Conservation (phyloP, 495 filamentous ascomycete species). For the Chaetomium tenue region DNA sequence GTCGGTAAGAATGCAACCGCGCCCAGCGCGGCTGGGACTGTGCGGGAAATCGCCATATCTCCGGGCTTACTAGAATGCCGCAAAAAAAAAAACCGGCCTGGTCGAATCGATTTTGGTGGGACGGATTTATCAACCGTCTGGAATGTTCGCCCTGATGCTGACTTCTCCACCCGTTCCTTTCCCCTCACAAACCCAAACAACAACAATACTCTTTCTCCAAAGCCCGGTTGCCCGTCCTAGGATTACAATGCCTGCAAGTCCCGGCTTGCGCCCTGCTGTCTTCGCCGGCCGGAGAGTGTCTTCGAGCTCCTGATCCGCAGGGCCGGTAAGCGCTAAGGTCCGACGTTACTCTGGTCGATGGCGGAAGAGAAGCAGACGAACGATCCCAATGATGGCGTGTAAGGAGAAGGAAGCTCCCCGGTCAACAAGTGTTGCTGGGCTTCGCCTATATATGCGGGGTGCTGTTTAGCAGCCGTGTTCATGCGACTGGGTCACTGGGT, state of each 20-base stretch:
- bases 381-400: background rate
- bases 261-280: constrained; percentile 1
- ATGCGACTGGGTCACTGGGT: constrained; percentile 17
- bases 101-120: constrained; percentile 1
- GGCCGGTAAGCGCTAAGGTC: background rate
- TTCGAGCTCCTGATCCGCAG: constrained; percentile 4
- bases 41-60: constrained; percentile 38
- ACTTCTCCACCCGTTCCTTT: background rate
- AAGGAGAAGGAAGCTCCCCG: background rate
- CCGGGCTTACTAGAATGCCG: background rate
- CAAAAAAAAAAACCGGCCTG: constrained; percentile 11
- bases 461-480: constrained; percentile 33
- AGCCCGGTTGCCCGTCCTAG: background rate
- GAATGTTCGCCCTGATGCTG: background rate
- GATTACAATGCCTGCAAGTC: background rate
- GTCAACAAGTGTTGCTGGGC: constrained; percentile 14
- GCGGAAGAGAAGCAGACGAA: background rate
- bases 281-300: background rate
- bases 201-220: background rate
- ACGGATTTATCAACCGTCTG: constrained; percentile 12
- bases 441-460: constrained; percentile 26
- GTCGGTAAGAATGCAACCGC: constrained; percentile 42
- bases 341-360: constrained; percentile 7
- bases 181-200: background rate
- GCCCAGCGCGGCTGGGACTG: constrained; percentile 41